Base-by-base conservation (phyloP, 1,284 basidiomycete species). In the Chalciporus piperatoides region DNA sequence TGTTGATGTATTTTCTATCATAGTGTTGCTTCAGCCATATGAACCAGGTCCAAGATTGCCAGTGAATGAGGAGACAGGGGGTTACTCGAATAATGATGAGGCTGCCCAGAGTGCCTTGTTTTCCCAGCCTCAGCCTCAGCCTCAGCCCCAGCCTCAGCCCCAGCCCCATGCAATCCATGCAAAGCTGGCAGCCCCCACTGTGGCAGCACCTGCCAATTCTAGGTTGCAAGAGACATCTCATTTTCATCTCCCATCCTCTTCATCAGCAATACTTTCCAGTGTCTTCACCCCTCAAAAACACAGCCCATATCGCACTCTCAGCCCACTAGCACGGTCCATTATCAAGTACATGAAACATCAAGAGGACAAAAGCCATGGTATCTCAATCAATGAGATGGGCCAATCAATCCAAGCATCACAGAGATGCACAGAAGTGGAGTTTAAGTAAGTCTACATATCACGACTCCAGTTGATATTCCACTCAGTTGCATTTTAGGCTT, bases 201-300 rank as follows among this genome's bases (percentile, higher is more conserved):
- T 10, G 6, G 33, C 9, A 17, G 15, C 33, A 35, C n/a, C 33
- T 35, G n/a, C 33, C 15, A 35, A 15, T 3, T 35, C 33, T 35
- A 15, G 7, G 8, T 15, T 38, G 21, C 36, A 38, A n/a, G 21
- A 21, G 4, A 23, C 14, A 23, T 6, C 19, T 12, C 19, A 38
- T 21, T 8, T n/a, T 21, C 12, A 23, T 23, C 3, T 9, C 10
- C 21, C 8, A 12, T 6, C 41, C 41, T 39, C 47, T 23, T 38
- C 19, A 36, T 1, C 21, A 23, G 21, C 33, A 24, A 9, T 58
- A n/a, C 44, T 62, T 21, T 43, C 61, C 33, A 53, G 14, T n/a
- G 35, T 19, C 19, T 62, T 64, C 19, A 52, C 48, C 33, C 61
- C 64, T 38, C 56, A 46, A 12, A 62, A 23, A 21, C 63, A 62